Conservation (phyloP, 768 basidiomycete species). For the Pleurotus tuber-regium region DNA sequence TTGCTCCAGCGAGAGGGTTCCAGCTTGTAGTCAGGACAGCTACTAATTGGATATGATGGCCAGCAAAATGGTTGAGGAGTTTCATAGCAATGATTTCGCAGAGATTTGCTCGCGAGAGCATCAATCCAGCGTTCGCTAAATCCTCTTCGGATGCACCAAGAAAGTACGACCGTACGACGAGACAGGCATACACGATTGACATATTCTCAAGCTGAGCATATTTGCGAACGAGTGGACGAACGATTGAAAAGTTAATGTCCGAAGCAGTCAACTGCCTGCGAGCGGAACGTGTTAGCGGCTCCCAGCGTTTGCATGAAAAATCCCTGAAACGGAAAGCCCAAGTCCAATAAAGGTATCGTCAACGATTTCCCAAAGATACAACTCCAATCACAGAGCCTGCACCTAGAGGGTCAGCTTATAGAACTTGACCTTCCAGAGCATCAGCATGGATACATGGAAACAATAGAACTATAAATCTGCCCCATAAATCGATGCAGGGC, state of each 20-base stretch:
- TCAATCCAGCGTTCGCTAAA: constrained; percentile 75
- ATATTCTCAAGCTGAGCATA: constrained; percentile 78
- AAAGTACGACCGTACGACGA: constrained; percentile 80
- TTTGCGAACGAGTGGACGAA: constrained; percentile 74
- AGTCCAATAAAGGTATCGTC: not conserved
- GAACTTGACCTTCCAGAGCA: too few relatives aligned
- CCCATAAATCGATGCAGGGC: too few relatives aligned
- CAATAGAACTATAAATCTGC: too few relatives aligned
- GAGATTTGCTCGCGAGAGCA: constrained; percentile 63
- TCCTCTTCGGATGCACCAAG: constrained; percentile 64
- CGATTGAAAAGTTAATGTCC: constrained; percentile 78
- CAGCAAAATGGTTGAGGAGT: constrained; percentile 70
- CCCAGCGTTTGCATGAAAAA: too few relatives aligned
- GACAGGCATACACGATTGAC: constrained; percentile 71
- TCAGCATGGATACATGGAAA: too few relatives aligned
- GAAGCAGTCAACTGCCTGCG: constrained; percentile 77
- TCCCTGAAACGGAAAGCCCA: too few relatives aligned
- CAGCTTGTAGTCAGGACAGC: constrained; percentile 80
- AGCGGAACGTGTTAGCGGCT: not conserved
- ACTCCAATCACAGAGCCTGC: too few relatives aligned
- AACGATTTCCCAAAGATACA: too few relatives aligned
- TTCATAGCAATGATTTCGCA: constrained; percentile 93
- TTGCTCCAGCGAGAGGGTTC: constrained; percentile 82
- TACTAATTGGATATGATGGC: constrained; percentile 71
- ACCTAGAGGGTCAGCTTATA: not conserved